These are phyloP conservation scores for Ustilago hordei DNA, from an alignment of 1,284 basidiomycete genomes.

Conservation along the genomic window DNA sequence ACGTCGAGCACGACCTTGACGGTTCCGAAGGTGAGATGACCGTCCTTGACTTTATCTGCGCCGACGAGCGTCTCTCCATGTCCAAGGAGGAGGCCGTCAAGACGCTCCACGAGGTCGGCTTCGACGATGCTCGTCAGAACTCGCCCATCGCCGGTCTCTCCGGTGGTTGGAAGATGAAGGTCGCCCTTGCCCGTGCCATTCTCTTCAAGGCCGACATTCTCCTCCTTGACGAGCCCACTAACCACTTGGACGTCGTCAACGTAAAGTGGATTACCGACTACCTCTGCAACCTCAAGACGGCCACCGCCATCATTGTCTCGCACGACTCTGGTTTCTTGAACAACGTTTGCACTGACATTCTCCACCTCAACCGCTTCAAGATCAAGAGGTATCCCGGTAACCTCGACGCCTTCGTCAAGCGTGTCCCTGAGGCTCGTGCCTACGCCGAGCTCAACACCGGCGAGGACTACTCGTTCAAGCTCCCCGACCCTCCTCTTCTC, in stretches of 20 bases:
- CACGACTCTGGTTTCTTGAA: slow-evolving; percentile 70
- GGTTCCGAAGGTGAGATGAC: slow-evolving; percentile 69
- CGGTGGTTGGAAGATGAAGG: slow-evolving; percentile 70
- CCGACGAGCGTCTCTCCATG: slow-evolving; percentile 66
- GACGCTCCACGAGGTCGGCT: slow-evolving; percentile 69
- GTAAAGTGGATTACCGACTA: slow-evolving; percentile 70
- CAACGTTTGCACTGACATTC: slow-evolving; percentile 69
- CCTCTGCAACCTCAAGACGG: slow-evolving; percentile 56
- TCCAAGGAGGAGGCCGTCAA: slow-evolving; percentile 57
- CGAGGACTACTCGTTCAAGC: slow-evolving; percentile 70
- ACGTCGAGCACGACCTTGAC: slow-evolving; percentile 70
- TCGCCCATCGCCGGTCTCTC: slow-evolving; percentile 68
- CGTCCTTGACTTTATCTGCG: slow-evolving; percentile 67
- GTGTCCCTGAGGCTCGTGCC: slow-evolving; percentile 67
- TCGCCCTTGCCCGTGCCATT: slow-evolving; percentile 69
- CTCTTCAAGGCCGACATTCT: slow-evolving; percentile 70
- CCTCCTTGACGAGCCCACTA: slow-evolving; percentile 69
- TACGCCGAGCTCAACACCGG: slow-evolving; percentile 69
- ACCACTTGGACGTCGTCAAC: slow-evolving; percentile 70
- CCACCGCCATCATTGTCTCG: slow-evolving; percentile 70
- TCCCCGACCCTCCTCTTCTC: slow-evolving; percentile 69
- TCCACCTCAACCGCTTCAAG: slow-evolving; percentile 70
- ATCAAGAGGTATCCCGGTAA: slow-evolving; percentile 70
- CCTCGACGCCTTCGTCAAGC: slow-evolving; percentile 69
- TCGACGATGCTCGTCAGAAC: slow-evolving; percentile 67